Evolutionary conservation across 331 rosid species (phyloP).

Genomic region (Quercus tomentella): DNA sequence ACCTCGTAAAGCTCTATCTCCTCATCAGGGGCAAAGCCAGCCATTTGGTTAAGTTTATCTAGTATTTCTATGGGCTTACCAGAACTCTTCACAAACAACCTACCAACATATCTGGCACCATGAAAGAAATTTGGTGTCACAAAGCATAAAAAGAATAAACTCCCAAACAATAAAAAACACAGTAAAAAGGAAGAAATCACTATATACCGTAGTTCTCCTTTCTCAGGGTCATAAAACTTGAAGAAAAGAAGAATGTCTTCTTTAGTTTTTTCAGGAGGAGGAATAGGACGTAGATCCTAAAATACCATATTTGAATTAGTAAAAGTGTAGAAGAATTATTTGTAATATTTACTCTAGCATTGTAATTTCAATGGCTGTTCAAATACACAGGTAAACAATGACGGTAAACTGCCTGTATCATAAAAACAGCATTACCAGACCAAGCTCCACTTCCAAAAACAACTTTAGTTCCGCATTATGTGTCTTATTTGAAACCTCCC

Average conservation of each 20-base stretch:
- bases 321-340: not conserved
- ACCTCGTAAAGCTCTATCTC: conserved; percentile 82
- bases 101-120: conserved; percentile 63
- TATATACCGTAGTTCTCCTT: conserved; percentile 58
- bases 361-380: not conserved
- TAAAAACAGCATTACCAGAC: conserved; percentile 44
- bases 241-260: conserved; percentile 76
- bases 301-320: conserved; percentile 5
- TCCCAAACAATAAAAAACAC: not conserved
- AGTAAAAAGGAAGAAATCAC: conserved; percentile 4
- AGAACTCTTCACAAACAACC: conserved; percentile 55
- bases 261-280: conserved; percentile 61
- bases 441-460: conserved; percentile 72
- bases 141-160: not conserved
- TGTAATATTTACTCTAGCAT: not conserved
- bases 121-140: conserved; percentile 10
- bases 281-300: conserved; percentile 62
- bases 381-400: conserved; percentile 11
- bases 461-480: conserved; percentile 62
- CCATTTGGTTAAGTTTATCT: conserved; percentile 62
- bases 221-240: conserved; percentile 71
- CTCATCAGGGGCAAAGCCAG: conserved; percentile 68
- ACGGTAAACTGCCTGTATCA: conserved; percentile 11
- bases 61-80: conserved; percentile 67
- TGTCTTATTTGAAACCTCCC: conserved; percentile 58